Evolutionary conservation across 2,329 filamentous ascomycete species (phyloP).

Genomic region (Acrodontium crateriforme): DNA sequence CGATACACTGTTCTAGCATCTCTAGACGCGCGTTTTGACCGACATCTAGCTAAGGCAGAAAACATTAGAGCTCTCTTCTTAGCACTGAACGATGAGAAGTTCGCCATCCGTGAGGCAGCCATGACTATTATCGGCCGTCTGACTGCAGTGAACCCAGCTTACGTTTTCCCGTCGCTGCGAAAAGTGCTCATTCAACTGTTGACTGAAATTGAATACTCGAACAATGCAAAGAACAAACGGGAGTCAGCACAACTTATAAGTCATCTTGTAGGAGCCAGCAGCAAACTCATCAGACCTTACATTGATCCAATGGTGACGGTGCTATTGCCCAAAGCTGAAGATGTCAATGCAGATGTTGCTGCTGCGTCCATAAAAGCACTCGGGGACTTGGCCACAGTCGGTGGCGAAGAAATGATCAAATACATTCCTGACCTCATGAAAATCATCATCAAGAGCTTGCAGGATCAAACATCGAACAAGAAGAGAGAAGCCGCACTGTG

Average conservation of each 20-base stretch:
- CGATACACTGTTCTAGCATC: constrained; percentile 77
- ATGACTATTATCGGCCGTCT: constrained; percentile 93
- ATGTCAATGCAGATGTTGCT: constrained; percentile 73
- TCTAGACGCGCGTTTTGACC: constrained; percentile 85
- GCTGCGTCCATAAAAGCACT: constrained; percentile 92
- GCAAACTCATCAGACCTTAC: constrained; percentile 86
- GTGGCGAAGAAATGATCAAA: constrained; percentile 81
- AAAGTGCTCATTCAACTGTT: constrained; percentile 93
- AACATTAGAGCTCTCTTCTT: constrained; percentile 94
- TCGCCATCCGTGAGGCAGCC: constrained; percentile 81
- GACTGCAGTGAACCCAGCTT: constrained; percentile 83
- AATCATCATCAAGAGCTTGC: constrained; percentile 81
- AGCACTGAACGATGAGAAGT: constrained; percentile 88
- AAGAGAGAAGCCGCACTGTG: constrained; percentile 87
- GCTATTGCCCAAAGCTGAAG: constrained; percentile 81
- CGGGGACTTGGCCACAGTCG: constrained; percentile 84
- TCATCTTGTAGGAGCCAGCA: constrained; percentile 82
- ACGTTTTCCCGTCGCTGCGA: constrained; percentile 87
- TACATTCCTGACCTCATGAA: constrained; percentile 92
- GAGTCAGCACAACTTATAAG: constrained; percentile 90
- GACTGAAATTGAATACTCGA: constrained; percentile 91
- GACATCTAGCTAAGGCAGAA: constrained; percentile 91
- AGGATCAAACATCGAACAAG: constrained; percentile 79
- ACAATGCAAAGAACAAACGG: constrained; percentile 86
- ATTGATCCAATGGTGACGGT: constrained; percentile 94